A percentile compares a stretch with the other conserved stretches of the same genome.
Conservation (phyloP, 441 rosid species). For the Viola pubescens region DNA sequence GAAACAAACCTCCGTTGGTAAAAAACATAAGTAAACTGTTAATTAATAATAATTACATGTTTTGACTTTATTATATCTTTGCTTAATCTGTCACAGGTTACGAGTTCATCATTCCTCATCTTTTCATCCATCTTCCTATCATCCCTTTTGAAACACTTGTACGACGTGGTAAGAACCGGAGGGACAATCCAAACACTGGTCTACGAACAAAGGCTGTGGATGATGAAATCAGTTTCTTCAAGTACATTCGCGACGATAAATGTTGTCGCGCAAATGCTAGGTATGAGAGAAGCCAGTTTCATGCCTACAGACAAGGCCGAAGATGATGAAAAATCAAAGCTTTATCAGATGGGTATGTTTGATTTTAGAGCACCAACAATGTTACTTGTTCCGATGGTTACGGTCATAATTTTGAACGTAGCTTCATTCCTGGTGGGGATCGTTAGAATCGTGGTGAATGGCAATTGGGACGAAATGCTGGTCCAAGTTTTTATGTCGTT, state of each 20-base stretch:
- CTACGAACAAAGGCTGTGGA: constrained; percentile 37
- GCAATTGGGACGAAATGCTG: constrained; percentile 15
- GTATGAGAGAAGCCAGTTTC: constrained; percentile 30
- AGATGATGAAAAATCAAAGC: constrained; percentile 18
- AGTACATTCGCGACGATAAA: constrained; percentile 25
- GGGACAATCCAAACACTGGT: constrained; percentile 15
- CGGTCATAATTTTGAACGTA: constrained; percentile 23
- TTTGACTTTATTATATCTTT: background rate
- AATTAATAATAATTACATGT: no score
- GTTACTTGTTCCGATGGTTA: constrained; percentile 30
- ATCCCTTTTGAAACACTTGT: constrained; percentile 12
- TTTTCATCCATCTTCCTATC: constrained; percentile 25
- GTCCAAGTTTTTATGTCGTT: constrained; percentile 25
- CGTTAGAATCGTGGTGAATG: constrained; percentile 10
- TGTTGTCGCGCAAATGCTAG: constrained; percentile 20
- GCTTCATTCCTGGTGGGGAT: constrained; percentile 19
- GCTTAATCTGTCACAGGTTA: constrained; percentile 18
- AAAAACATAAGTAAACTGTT: no score
- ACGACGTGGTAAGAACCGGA: constrained; percentile 22
- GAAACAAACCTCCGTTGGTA: no score
- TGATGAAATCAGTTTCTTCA: constrained; percentile 27
- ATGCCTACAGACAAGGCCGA: constrained; percentile 29
- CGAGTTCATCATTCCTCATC: constrained; percentile 14
- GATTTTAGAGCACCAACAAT: constrained; percentile 27
- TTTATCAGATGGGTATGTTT: constrained; percentile 27